Evolutionary conservation across 805 yeast species (phyloP).

Genomic region (Saturnispora hagleri): DNA sequence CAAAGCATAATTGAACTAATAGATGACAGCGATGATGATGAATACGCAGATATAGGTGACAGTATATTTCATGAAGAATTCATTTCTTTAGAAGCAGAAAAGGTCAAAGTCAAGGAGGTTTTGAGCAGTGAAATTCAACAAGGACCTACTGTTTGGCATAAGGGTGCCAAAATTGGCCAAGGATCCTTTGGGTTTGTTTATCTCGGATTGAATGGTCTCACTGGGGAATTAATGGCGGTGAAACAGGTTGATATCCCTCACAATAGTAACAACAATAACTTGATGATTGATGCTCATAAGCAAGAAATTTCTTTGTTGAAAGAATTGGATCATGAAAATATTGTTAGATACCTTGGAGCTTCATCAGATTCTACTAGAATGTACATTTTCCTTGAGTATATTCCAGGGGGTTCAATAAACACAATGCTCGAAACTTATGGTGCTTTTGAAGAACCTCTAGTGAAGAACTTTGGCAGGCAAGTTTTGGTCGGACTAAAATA

Average conservation of each 20-base stretch:
- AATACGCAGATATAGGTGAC: constrained; percentile 12
- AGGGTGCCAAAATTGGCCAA: constrained; percentile 87
- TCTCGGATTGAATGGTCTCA: constrained; percentile 80
- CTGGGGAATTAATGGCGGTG: constrained; percentile 96
- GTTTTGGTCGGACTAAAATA: constrained; percentile 47
- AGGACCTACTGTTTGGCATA: constrained; percentile 80
- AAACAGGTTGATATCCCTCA: constrained; percentile 71
- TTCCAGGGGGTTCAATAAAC: constrained; percentile 41
- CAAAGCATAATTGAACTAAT: constrained; percentile 40
- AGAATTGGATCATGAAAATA: constrained; percentile 81
- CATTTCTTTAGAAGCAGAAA: constrained; percentile 3
- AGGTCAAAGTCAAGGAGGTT: constrained; percentile 21
- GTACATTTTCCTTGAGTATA: constrained; percentile 61
- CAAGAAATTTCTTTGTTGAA: constrained; percentile 72
- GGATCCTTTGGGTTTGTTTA: constrained; percentile 94
- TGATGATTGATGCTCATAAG: constrained; percentile 71
- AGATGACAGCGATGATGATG: constrained; percentile 34
- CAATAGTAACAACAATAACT: constrained; percentile 23
- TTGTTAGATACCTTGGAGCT: constrained; percentile 87
- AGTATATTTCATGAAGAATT: constrained; percentile 23
- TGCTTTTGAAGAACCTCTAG: constrained; percentile 52
- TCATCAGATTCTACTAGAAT: constrained; percentile 60
- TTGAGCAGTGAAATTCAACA: constrained; percentile 32
- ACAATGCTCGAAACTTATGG: constrained; percentile 50
- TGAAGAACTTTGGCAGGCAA: constrained; percentile 45